Percentiles rank a stretch among this genome's conserved stretches.
Conservation (phyloP, 1,284 basidiomycete genomes). For the Heterobasidion occidentale region DNA sequence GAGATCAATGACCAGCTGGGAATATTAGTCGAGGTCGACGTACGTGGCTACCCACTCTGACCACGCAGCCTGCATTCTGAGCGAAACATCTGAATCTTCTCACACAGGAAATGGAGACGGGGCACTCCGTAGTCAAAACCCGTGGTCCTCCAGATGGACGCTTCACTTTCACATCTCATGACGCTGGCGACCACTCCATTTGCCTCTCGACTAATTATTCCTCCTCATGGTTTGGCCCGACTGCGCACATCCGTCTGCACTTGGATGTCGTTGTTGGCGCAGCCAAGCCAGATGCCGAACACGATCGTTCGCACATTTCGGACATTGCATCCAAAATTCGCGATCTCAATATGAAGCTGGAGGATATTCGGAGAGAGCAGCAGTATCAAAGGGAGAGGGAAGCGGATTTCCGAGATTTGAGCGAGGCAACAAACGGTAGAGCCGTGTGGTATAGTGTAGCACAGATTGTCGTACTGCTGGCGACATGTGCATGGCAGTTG, state of each 20-base stretch:
- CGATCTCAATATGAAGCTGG: slow-evolving; percentile 88
- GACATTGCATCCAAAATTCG: slow-evolving; percentile 83
- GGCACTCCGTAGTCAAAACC: slow-evolving; percentile 78
- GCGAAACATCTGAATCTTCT: neutral
- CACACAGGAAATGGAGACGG: slow-evolving; percentile 68
- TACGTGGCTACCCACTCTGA: slow-evolving; percentile 28
- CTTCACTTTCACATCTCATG: slow-evolving; percentile 97
- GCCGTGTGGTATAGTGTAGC: slow-evolving; percentile 91
- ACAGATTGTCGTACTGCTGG: slow-evolving; percentile 82
- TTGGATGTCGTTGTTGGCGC: slow-evolving; percentile 90
- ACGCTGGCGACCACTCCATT: slow-evolving; percentile 94
- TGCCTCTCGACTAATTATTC: slow-evolving; percentile 87
- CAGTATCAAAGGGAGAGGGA: slow-evolving; percentile 97
- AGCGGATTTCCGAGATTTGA: slow-evolving; percentile 83
- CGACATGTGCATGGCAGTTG: slow-evolving; percentile 90
- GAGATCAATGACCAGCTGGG: slow-evolving; percentile 72
- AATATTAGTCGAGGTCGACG: slow-evolving; percentile 87
- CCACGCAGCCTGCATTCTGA: neutral
- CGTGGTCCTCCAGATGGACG: slow-evolving; percentile 84
- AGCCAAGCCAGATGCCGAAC: slow-evolving; percentile 74
- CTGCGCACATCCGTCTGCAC: slow-evolving; percentile 89
- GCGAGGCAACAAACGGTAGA: slow-evolving; percentile 81
- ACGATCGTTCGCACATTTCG: slow-evolving; percentile 82
- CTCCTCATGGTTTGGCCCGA: slow-evolving; percentile 72
- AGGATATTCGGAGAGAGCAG: slow-evolving; percentile 92